Conservation (phyloP, 2,329 filamentous ascomycete genomes). For the Purpureocillium lavendulum region DNA sequence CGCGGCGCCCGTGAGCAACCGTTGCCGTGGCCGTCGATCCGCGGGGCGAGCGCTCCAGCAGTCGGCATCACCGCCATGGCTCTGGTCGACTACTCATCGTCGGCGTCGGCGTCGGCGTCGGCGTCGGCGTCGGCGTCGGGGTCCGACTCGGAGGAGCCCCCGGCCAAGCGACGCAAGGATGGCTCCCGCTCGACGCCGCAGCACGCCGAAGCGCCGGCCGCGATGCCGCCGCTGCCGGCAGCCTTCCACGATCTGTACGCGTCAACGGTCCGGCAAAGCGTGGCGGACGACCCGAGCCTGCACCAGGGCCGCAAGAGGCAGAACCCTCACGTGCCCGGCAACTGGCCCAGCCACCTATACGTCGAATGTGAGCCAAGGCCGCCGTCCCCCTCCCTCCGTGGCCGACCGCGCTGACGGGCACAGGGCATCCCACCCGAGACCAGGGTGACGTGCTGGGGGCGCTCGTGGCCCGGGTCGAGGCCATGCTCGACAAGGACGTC, state of each 20-base stretch:
- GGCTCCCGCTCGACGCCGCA: conserved; percentile 1
- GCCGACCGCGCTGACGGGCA: not conserved
- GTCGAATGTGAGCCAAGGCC: conserved; percentile 60
- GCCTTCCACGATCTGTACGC: conserved; percentile 88
- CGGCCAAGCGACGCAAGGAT: conserved; percentile 26
- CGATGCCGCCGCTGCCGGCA: conserved; percentile 65
- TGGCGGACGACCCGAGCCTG: conserved; percentile 71
- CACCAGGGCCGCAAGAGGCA: conserved; percentile 79
- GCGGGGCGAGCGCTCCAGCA: not conserved
- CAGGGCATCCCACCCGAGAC: conserved; percentile 45
- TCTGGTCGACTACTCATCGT: conserved; percentile 59
- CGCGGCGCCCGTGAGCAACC: too few species aligned
- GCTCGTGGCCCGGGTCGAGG: conserved; percentile 30
- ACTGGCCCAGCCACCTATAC: conserved; percentile 91
- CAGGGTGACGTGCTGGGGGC: conserved; percentile 38
- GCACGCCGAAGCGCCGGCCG: conserved; percentile 8
- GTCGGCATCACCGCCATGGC: conserved; percentile 33
- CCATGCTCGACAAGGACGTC: conserved; percentile 19
- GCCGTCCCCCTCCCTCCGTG: too few species aligned
- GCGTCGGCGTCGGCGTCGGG: not conserved
- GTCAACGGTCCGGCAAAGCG: conserved; percentile 67
- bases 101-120: conserved; percentile 15
- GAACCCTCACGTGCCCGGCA: conserved; percentile 76
- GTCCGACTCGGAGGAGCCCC: conserved; percentile 12
- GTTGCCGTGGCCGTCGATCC: too few species aligned